Evolutionary conservation across 1,284 basidiomycete species (phyloP).

Genomic region (Fomitopsis betulina): DNA sequence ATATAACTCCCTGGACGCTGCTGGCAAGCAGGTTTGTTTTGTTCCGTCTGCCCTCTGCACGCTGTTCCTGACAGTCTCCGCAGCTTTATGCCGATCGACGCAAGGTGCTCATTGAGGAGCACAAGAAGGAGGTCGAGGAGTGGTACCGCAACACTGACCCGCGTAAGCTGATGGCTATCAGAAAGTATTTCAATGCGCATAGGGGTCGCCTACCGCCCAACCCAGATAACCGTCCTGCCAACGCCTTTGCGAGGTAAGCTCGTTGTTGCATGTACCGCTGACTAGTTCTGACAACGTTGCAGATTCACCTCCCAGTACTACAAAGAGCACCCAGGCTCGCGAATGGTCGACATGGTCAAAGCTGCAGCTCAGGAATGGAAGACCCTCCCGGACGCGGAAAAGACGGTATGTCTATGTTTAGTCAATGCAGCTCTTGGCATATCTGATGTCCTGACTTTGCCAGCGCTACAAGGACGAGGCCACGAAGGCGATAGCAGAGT

Average conservation of each 20-base stretch:
- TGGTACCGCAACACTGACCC: not conserved
- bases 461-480: not conserved
- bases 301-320: not conserved
- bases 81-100: not conserved
- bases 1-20: too few relatives aligned
- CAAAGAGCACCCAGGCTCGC: not conserved
- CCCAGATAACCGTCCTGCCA: not conserved
- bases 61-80: not conserved
- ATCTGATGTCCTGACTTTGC: not conserved
- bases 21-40: not conserved
- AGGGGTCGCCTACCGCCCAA: not conserved
- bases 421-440: not conserved
- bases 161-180: slow-evolving; percentile 11
- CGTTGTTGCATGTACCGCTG: not conserved
- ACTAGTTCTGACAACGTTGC: not conserved
- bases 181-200: not conserved
- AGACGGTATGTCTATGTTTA: slow-evolving; percentile 10
- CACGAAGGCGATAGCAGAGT: not conserved
- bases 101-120: not conserved
- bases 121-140: not conserved
- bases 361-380: slow-evolving; percentile 7
- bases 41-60: not conserved
- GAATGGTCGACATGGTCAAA: not conserved
- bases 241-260: not conserved
- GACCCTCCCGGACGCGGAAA: slow-evolving; percentile 10